These are phyloP conservation scores for Cyclotella choctawhatcheeana DNA, from an alignment of 108 stramenopile species.

Conservation along the genomic window DNA sequence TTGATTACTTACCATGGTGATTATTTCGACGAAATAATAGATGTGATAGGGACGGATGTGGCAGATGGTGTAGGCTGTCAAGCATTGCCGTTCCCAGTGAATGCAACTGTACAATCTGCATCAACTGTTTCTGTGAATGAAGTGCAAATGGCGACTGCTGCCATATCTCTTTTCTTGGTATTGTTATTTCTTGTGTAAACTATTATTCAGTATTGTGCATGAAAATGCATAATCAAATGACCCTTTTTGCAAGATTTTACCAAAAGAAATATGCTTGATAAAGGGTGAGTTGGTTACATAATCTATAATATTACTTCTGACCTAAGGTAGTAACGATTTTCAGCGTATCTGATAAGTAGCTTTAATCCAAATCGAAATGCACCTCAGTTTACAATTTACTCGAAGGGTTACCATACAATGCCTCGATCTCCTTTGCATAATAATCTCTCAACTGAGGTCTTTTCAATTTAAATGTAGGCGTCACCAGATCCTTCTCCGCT, in stretches of 20 bases:
- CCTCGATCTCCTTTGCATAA: conserved; percentile 81
- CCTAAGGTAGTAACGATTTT: too few relatives aligned
- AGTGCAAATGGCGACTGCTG: neutral
- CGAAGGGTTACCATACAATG: conserved; percentile 84
- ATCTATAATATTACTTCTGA: too few relatives aligned
- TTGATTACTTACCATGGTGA: conserved; percentile 33
- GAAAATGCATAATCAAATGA: too few relatives aligned
- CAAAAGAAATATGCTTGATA: too few relatives aligned
- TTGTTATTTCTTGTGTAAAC: neutral
- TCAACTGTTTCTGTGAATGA: neutral
- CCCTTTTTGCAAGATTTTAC: too few relatives aligned
- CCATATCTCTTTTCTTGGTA: neutral
- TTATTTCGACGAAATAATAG: conserved; percentile 22
- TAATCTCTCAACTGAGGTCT: conserved; percentile 75
- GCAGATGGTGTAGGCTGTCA: conserved; percentile 40
- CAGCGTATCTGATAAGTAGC: too few relatives aligned
- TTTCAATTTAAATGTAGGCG: conserved; percentile 97
- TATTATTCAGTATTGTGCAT: neutral
- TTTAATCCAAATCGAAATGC: neutral
- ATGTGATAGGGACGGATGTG: conserved; percentile 26
- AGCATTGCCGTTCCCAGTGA: neutral
- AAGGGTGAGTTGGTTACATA: too few relatives aligned
- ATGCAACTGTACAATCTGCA: neutral
- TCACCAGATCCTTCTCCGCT: conserved; percentile 86
- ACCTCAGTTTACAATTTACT: conserved; percentile 50